Evolutionary conservation across 768 basidiomycete species (phyloP).

Genomic region (Phaffia australis): DNA sequence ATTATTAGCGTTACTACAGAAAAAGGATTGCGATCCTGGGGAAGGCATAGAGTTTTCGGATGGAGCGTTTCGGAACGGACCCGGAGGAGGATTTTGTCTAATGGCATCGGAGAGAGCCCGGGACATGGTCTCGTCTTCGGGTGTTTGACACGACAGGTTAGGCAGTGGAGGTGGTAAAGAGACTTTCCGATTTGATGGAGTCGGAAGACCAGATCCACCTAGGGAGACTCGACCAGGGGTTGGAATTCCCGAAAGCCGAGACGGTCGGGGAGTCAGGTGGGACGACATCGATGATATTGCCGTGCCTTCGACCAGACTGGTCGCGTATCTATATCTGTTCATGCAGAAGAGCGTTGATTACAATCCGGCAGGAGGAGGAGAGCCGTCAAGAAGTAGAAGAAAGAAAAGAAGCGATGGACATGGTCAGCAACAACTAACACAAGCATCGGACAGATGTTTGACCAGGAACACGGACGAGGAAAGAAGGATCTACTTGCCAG

Average conservation of each 20-base stretch:
- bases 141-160: neutral
- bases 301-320: too few relatives aligned
- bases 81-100: constrained; percentile 16
- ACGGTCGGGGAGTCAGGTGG: constrained; percentile 2
- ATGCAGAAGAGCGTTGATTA: too few relatives aligned
- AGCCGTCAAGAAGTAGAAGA: too few relatives aligned
- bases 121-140: constrained; percentile 8
- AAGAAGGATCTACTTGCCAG: too few relatives aligned
- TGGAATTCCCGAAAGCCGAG: constrained; percentile 18
- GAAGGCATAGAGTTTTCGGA: neutral
- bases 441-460: too few relatives aligned
- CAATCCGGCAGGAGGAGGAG: too few relatives aligned
- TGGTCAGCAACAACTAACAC: too few relatives aligned
- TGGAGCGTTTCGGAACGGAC: constrained; percentile 15
- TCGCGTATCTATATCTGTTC: too few relatives aligned
- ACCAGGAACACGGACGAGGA: too few relatives aligned
- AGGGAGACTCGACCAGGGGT: constrained; percentile 7
- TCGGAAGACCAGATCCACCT: constrained; percentile 10
- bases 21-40: constrained; percentile 4
- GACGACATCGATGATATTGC: too few relatives aligned
- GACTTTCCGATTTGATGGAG: constrained; percentile 16
- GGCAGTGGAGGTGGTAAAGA: constrained; percentile 11
- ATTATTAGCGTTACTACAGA: neutral
- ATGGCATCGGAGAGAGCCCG: constrained; percentile 14
- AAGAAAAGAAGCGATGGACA: too few relatives aligned